Percentiles rank a stretch among this genome's conserved stretches.
These are phyloP conservation scores for Medicago lupulina DNA, from an alignment of 306 rosid species.

Conservation along the genomic window DNA sequence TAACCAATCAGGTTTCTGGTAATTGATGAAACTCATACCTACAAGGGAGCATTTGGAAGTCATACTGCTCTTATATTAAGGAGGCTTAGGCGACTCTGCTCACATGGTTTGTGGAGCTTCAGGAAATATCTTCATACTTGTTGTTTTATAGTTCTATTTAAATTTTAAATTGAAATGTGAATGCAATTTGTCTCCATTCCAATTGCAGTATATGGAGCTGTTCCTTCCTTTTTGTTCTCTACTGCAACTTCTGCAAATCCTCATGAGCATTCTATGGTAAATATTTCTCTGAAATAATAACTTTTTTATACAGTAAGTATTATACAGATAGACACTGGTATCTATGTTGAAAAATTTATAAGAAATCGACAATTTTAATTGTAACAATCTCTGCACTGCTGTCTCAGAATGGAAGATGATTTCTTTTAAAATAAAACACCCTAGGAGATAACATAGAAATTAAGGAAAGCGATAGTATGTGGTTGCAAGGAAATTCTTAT, in stretches of 20 bases:
- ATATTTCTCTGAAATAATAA: conserved; percentile 34
- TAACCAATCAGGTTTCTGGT: conserved; percentile 71
- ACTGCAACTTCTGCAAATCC: conserved; percentile 98
- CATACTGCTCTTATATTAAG: conserved; percentile 86
- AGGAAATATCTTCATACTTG: conserved; percentile 36
- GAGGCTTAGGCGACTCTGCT: conserved; percentile 84
- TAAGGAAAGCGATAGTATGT: not conserved
- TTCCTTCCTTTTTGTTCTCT: conserved; percentile 86
- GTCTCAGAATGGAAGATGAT: not conserved
- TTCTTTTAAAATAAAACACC: not conserved
- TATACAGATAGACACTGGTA: not conserved
- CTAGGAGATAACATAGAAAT: not conserved
- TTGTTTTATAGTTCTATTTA: conserved; percentile 14
- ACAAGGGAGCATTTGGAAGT: conserved; percentile 97
- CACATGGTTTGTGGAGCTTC: conserved; percentile 61
- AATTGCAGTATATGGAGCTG: conserved; percentile 87
- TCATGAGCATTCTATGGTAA: conserved; percentile 86
- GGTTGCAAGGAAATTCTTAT: not conserved
- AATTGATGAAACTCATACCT: conserved; percentile 89
- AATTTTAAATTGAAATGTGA: conserved; percentile 37
- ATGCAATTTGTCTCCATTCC: conserved; percentile 38
- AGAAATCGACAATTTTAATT: not conserved
- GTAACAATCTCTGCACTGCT: not conserved
- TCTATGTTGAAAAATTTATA: not conserved
- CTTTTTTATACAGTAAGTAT: conserved; percentile 14